phyloP scores from a whole-genome alignment of 2,329 filamentous ascomycete genomes.

The Aspergillus japonicus region DNA sequence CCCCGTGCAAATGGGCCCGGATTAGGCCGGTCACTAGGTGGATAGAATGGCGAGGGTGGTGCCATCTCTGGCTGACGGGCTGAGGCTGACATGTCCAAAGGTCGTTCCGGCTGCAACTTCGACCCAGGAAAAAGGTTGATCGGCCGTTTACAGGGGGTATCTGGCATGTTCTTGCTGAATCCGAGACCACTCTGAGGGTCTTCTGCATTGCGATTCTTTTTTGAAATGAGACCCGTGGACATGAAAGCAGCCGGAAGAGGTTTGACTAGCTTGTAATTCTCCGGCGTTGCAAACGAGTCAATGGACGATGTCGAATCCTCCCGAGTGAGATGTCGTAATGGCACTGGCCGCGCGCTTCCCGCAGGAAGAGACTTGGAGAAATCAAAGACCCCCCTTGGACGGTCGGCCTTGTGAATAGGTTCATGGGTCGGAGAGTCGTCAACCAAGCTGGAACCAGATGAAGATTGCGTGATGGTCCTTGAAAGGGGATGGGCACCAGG shows the following conservation, averaged over 20 bases:
- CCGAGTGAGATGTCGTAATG: constrained; percentile 44
- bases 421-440: constrained; percentile 71
- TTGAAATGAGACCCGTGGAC: constrained; percentile 92
- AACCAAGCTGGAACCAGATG: constrained; percentile 72
- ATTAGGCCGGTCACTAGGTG: constrained; percentile 59
- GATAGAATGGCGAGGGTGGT: constrained; percentile 78
- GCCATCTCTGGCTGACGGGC: constrained; percentile 72
- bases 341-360: constrained; percentile 56
- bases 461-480: constrained; percentile 80
- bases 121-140: constrained; percentile 64
- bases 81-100: constrained; percentile 60
- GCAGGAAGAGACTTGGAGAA: constrained; percentile 77
- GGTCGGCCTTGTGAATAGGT: constrained; percentile 55
- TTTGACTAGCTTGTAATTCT: constrained; percentile 72
- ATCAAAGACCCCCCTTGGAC: constrained; percentile 52
- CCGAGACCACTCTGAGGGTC: constrained; percentile 54
- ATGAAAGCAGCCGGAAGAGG: constrained; percentile 82
- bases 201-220: constrained; percentile 83
- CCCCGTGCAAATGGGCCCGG: constrained; percentile 67
- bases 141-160: constrained; percentile 93
- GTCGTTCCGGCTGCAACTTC: constrained; percentile 56
- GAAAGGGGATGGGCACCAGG: constrained; percentile 73
- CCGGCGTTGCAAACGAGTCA: constrained; percentile 68
- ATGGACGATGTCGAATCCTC: constrained; percentile 51
- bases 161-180: constrained; percentile 71